Percentiles rank a stretch among this genome's conserved stretches.
Evolutionary conservation across 345 rosid genomes (phyloP).

Genomic region (Sisymbrium altissimum): DNA sequence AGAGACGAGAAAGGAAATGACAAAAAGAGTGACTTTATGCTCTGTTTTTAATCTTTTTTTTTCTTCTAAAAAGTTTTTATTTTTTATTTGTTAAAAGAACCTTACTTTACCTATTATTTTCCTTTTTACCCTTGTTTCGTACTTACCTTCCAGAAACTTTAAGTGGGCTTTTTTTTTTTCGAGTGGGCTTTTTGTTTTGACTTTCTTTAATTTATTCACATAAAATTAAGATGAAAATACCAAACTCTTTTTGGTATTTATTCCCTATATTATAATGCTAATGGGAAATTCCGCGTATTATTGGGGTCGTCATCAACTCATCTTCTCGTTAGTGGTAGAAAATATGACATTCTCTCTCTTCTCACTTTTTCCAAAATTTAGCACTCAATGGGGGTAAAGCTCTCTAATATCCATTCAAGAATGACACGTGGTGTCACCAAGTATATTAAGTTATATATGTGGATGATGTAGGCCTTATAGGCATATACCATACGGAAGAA

Average conservation of each 20-base stretch:
- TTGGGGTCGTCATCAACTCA: slow-evolving; percentile 20
- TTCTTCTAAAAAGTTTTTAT: background rate
- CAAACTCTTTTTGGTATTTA: background rate
- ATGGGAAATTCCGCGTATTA: slow-evolving; percentile 15
- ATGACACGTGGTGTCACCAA: background rate
- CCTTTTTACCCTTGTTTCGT: slow-evolving; percentile 16
- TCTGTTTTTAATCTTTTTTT: slow-evolving; percentile 4
- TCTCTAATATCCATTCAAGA: background rate
- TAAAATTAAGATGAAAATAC: background rate
- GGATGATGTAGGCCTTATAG: background rate
- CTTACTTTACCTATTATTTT: slow-evolving; percentile 11
- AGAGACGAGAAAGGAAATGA: slow-evolving; percentile 33
- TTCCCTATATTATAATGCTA: background rate
- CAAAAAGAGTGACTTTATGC: slow-evolving; percentile 38
- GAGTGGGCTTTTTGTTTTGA: slow-evolving; percentile 33
- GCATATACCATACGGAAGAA: background rate
- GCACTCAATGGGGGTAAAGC: slow-evolving; percentile 3
- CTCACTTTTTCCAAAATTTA: slow-evolving; percentile 6
- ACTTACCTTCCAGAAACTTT: slow-evolving; percentile 19
- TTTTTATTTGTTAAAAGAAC: background rate
- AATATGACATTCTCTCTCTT: background rate
- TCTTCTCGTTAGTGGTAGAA: slow-evolving; percentile 8
- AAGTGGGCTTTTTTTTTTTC: slow-evolving; percentile 15
- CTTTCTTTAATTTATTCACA: background rate
- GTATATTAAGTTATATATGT: background rate